These are phyloP conservation scores for Blumeria graminis DNA, from an alignment of 2,329 filamentous ascomycete species.

Conservation along the genomic window DNA sequence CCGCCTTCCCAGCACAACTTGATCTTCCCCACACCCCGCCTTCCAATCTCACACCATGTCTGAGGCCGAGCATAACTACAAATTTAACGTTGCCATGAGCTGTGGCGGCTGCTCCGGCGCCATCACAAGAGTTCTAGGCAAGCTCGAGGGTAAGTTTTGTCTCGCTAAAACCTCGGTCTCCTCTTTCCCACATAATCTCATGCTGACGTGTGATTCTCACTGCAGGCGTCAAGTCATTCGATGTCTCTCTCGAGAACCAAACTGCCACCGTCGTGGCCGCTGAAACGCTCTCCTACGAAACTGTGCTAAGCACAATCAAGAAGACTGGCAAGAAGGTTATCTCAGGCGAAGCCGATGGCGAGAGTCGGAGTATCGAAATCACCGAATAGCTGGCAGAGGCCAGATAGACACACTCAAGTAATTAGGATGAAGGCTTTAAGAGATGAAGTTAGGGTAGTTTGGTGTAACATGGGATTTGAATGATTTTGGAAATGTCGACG, in stretches of 20 bases:
- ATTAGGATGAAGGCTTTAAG: no score
- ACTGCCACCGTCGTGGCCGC: constrained; percentile 55
- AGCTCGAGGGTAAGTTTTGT: constrained; percentile 47
- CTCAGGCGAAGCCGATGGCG: constrained; percentile 46
- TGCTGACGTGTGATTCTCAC: neutral
- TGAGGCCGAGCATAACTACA: constrained; percentile 48
- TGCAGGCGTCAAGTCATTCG: constrained; percentile 62
- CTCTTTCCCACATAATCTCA: neutral
- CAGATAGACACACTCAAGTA: constrained; percentile 7
- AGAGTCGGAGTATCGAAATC: constrained; percentile 26
- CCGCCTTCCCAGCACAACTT: no score
- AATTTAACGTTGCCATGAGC: constrained; percentile 84
- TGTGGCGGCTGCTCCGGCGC: constrained; percentile 93
- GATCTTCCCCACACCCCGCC: no score
- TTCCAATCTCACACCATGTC: neutral
- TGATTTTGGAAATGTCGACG: no score
- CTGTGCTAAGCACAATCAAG: constrained; percentile 66
- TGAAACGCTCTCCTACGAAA: constrained; percentile 48
- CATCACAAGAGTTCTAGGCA: constrained; percentile 75
- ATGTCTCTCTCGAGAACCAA: constrained; percentile 70
- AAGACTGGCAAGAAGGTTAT: constrained; percentile 92
- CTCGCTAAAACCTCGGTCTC: neutral
- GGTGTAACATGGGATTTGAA: no score
- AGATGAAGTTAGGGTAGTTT: no score
- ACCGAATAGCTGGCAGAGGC: no score